Evolutionary conservation across 2,329 filamentous ascomycete genomes (phyloP).

Genomic region (Zymoseptoria passerinii): DNA sequence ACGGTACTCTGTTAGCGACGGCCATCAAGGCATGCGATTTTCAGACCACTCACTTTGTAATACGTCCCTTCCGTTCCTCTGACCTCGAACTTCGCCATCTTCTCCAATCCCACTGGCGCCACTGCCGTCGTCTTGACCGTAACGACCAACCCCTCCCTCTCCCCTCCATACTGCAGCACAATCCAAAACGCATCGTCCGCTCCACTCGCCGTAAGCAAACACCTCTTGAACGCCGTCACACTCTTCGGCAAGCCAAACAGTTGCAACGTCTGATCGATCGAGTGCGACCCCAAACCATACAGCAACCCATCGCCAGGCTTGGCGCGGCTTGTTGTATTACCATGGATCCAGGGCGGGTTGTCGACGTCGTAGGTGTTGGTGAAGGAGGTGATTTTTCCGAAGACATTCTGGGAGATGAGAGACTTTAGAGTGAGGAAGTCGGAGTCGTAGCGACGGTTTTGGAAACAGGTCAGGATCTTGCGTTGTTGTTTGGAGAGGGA

Average conservation of each 20-base stretch:
- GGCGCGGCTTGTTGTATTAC: conserved; percentile 23
- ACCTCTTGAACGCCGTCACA: conserved; percentile 27
- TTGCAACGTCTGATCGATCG: conserved; percentile 32
- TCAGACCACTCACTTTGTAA: conserved; percentile 29
- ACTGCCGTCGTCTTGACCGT: conserved; percentile 30
- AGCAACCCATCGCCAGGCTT: conserved; percentile 35
- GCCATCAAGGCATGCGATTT: background rate
- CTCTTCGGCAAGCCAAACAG: conserved; percentile 31
- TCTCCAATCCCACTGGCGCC: conserved; percentile 20
- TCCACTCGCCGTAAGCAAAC: conserved; percentile 23
- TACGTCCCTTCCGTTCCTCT: conserved; percentile 31
- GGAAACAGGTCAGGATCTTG: conserved; percentile 32
- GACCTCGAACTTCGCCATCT: conserved; percentile 28
- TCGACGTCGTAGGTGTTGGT: conserved; percentile 35
- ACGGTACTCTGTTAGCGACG: background rate
- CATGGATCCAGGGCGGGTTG: conserved; percentile 33
- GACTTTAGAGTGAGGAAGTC: conserved; percentile 32
- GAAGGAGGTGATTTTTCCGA: conserved; percentile 28
- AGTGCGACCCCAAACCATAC: conserved; percentile 37
- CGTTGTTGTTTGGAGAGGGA: conserved; percentile 23
- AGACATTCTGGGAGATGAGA: conserved; percentile 17
- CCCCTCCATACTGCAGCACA: conserved; percentile 30
- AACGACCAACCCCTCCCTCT: conserved; percentile 27
- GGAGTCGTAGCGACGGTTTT: conserved; percentile 34
- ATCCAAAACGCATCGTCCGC: conserved; percentile 32